phyloP scores from a whole-genome alignment of 2,329 filamentous ascomycete species.

The Penicillium italicum region DNA sequence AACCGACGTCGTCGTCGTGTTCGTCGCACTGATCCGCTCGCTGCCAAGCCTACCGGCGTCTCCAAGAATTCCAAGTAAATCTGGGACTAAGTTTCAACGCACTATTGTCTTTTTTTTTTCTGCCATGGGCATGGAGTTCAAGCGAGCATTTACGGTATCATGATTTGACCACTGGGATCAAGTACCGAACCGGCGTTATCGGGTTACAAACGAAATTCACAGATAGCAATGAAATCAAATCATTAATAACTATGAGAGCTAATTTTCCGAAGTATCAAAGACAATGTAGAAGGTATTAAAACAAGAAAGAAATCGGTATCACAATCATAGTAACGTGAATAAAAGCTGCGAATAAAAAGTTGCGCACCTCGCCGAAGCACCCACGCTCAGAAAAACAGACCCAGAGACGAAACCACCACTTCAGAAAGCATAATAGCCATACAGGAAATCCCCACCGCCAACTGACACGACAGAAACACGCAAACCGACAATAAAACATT shows the following conservation, averaged over 20 bases:
- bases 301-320: conserved; percentile 21
- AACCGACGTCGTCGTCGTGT: no score
- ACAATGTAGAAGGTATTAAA: conserved; percentile 15
- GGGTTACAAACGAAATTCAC: not conserved
- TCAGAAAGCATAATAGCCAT: conserved; percentile 11
- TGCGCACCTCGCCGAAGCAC: conserved; percentile 20
- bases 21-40: no score
- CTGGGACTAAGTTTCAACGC: not conserved
- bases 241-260: conserved; percentile 11
- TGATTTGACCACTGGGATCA: not conserved
- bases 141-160: not conserved
- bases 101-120: not conserved
- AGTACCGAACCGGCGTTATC: not conserved
- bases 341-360: conserved; percentile 8
- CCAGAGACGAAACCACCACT: conserved; percentile 11
- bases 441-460: conserved; percentile 4
- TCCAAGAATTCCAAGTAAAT: no score
- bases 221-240: conserved; percentile 9
- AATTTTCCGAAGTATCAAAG: conserved; percentile 10
- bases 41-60: no score
- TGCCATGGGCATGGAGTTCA: not conserved
- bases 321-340: conserved; percentile 15
- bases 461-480: conserved; percentile 14
- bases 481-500: not conserved
- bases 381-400: conserved; percentile 23